Conservation (phyloP, 2,329 filamentous ascomycete genomes). For the Pseudogymnoascus sp. region DNA sequence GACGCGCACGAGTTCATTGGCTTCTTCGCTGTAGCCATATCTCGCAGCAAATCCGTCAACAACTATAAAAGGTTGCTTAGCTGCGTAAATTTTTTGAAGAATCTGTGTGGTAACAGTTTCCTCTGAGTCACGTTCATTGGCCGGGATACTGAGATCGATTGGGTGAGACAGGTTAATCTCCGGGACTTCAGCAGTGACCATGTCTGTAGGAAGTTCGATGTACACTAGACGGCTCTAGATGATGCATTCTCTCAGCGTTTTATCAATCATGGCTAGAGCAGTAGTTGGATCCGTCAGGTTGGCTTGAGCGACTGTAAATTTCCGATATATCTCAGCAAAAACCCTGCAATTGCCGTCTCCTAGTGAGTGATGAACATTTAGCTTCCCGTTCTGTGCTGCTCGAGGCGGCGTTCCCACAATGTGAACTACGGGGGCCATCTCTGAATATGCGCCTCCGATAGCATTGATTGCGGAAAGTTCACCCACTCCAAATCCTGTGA, state of each 20-base stretch:
- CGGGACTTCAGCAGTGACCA: constrained; percentile 35
- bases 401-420: constrained; percentile 46
- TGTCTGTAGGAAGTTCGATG: constrained; percentile 46
- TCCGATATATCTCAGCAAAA: constrained; percentile 11
- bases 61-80: constrained; percentile 42
- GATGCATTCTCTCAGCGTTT: constrained; percentile 41
- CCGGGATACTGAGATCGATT: constrained; percentile 18
- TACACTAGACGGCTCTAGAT: constrained; percentile 48
- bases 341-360: constrained; percentile 34
- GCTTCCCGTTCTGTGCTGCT: constrained; percentile 11
- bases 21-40: constrained; percentile 17
- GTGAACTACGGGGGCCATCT: constrained; percentile 48
- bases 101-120: constrained; percentile 29
- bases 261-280: constrained; percentile 36
- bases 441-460: constrained; percentile 50
- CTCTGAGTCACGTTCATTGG: constrained; percentile 18
- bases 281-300: constrained; percentile 13
- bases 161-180: constrained; percentile 23
- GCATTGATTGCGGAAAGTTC: constrained; percentile 52
- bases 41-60: constrained; percentile 40
- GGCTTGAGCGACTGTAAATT: constrained; percentile 12
- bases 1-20: constrained; percentile 32
- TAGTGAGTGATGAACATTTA: constrained; percentile 45
- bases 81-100: constrained; percentile 34
- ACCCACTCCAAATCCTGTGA: constrained; percentile 45